Conservation (phyloP, 768 basidiomycete species). For the Sarcodon sp. region DNA sequence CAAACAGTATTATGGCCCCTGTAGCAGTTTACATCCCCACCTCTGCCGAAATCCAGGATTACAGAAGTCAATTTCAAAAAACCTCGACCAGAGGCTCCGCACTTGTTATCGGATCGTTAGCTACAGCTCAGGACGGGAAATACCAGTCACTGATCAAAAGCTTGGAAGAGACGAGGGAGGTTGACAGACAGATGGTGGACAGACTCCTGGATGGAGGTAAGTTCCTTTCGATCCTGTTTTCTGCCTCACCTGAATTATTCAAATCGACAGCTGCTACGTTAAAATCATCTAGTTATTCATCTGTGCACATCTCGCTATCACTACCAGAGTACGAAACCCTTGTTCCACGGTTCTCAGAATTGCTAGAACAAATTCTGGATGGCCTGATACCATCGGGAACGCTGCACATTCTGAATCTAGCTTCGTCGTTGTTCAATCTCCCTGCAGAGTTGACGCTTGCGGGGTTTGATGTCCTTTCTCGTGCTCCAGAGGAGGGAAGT, state of each 20-base stretch:
- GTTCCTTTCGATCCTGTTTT: slow-evolving; percentile 10
- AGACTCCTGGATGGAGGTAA: slow-evolving; percentile 71
- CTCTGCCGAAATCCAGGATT: slow-evolving; percentile 7
- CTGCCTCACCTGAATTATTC: slow-evolving; percentile 2
- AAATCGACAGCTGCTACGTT: slow-evolving; percentile 40
- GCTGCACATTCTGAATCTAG: slow-evolving; percentile 48
- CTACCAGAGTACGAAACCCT: slow-evolving; percentile 48
- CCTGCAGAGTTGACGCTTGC: slow-evolving; percentile 47
- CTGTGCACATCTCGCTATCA: slow-evolving; percentile 58
- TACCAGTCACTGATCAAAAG: slow-evolving; percentile 60
- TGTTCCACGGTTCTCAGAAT: slow-evolving; percentile 32
- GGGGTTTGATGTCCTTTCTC: slow-evolving; percentile 51
- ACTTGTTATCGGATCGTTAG: slow-evolving; percentile 67
- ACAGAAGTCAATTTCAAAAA: slow-evolving; percentile 8
- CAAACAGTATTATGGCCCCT: slow-evolving; percentile 37
- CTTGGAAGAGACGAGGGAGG: slow-evolving; percentile 37
- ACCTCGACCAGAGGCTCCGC: slow-evolving; percentile 17
- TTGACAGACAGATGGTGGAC: slow-evolving; percentile 77
- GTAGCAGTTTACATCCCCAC: slow-evolving; percentile 32
- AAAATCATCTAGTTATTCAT: slow-evolving; percentile 39
- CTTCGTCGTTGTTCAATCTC: slow-evolving; percentile 28
- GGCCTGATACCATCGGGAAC: slow-evolving; percentile 59
- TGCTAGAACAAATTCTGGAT: slow-evolving; percentile 47
- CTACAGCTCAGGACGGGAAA: slow-evolving; percentile 66
- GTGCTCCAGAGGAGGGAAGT: slow-evolving; percentile 18